Base-by-base conservation (phyloP, 129 eudicot genomes). In the Flaveria robusta region DNA sequence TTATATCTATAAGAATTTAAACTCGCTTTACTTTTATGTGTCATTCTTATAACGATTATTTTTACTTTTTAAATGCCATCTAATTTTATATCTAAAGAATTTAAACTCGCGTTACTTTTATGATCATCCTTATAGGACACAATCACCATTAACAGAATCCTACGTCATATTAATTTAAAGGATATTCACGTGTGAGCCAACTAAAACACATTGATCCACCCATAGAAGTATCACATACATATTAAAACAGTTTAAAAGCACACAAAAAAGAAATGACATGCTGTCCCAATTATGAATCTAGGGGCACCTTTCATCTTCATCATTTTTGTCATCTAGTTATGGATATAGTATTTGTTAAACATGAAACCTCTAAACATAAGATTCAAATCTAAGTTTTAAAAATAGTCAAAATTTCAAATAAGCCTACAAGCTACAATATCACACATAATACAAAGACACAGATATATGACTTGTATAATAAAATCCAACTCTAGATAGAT, bases 141-240 rank as follows among this genome's bases (percentile, higher is more conserved):
- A 31, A 31, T 31, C 7, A 31, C 0, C 7, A 31, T 4, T 4
- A 15, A 41, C 68, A 67, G 3, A 54, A 77, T 77, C 59, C 67
- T 23, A 24, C 19, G 24, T 69, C 27, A n/a, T 27, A 52, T 68
- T 23, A 66, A 39, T 14, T 55, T 77, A 67, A 9, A 37, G 74
- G 52, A 76, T 67, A 23, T 52, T 76, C 75, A 55, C 37, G 31
- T 52, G 26, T 68, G 70, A 70, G 3, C 70, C 62, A 45, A 60
- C 31, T 42, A 27, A 43, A 58, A 68, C 62, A 56, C 50, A 12
- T 43, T 12, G 37, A 77, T 77, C 71, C 54, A 78, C 69, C 70
- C 31, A 70, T 70, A 45, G 26, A 15, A 23, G 41, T 66, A 7
- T 63, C 14, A 2, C 42, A 62, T 62, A 62, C 42, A 62, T 62